These are phyloP conservation scores for Plantago ovata DNA, from an alignment of 257 asterid genomes.

Conservation along the genomic window DNA sequence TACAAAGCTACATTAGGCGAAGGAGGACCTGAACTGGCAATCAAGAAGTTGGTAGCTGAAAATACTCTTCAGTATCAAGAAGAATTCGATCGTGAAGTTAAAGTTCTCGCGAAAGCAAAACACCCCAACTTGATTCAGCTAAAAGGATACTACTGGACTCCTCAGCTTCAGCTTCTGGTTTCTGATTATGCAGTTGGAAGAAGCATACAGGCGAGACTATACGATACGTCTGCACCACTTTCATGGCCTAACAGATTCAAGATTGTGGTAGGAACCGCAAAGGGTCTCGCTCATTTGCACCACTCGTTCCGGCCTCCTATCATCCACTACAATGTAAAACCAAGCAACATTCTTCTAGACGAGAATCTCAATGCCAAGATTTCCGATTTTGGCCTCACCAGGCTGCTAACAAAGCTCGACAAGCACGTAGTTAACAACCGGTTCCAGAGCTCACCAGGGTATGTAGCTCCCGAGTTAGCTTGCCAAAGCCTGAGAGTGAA, in stretches of 20 bases:
- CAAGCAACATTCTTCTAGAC: constrained; percentile 77
- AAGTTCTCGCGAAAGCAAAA: constrained; percentile 69
- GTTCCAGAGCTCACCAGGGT: constrained; percentile 74
- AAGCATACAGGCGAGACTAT: constrained; percentile 63
- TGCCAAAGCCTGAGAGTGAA: constrained; percentile 87
- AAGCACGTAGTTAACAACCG: constrained; percentile 56
- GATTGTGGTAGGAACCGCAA: constrained; percentile 71
- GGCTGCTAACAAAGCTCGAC: constrained; percentile 62
- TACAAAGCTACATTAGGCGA: constrained; percentile 59
- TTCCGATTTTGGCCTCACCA: constrained; percentile 72
- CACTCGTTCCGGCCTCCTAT: constrained; percentile 74
- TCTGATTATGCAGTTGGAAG: constrained; percentile 63
- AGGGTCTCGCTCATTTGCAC: constrained; percentile 84
- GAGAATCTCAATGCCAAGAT: constrained; percentile 59
- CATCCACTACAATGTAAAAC: constrained; percentile 80
- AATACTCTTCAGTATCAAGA: constrained; percentile 66
- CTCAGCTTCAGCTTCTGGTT: constrained; percentile 72
- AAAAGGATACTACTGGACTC: constrained; percentile 90
- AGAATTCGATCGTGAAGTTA: constrained; percentile 76
- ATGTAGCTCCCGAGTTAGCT: constrained; percentile 85
- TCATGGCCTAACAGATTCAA: constrained; percentile 69
- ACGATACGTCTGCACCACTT: constrained; percentile 42
- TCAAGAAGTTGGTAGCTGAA: constrained; percentile 63
- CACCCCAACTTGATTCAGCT: constrained; percentile 64
- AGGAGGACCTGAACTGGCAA: constrained; percentile 43